These are phyloP conservation scores for Phytophthora sp. DNA, from an alignment of 352 stramenopile genomes.

Conservation along the genomic window DNA sequence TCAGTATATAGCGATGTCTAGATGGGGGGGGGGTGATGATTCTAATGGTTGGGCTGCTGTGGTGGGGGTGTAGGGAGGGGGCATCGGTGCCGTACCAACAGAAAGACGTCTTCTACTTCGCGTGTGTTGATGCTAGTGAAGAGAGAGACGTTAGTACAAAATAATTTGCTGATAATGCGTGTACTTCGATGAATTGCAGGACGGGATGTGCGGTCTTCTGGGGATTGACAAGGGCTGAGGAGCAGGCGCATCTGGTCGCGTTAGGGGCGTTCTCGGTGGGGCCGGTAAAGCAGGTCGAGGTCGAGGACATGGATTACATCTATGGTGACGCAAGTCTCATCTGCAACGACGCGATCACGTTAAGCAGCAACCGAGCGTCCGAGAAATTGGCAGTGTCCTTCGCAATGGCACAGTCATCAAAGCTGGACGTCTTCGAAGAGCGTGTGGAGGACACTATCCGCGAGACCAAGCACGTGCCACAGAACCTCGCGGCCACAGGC, in stretches of 20 bases:
- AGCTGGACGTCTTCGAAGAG: slow-evolving; percentile 94
- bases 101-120: slow-evolving; percentile 90
- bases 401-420: slow-evolving; percentile 92
- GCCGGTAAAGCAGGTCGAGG: slow-evolving; percentile 82
- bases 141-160: not conserved
- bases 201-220: slow-evolving; percentile 91
- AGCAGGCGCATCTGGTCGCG: slow-evolving; percentile 75
- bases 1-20: slow-evolving; percentile 37
- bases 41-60: slow-evolving; percentile 8
- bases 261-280: slow-evolving; percentile 68
- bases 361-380: slow-evolving; percentile 79
- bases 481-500: slow-evolving; percentile 86
- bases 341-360: slow-evolving; percentile 85
- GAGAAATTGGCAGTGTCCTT: slow-evolving; percentile 94
- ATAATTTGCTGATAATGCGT: slow-evolving; percentile 1
- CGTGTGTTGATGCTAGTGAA: slow-evolving; percentile 42
- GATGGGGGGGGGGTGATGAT: not conserved
- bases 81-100: slow-evolving; percentile 59
- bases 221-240: slow-evolving; percentile 83
- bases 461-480: slow-evolving; percentile 88
- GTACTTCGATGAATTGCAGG: slow-evolving; percentile 26
- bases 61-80: slow-evolving; percentile 22
- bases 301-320: slow-evolving; percentile 91
- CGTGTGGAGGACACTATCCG: slow-evolving; percentile 89
- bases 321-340: slow-evolving; percentile 76